These are phyloP conservation scores for Acanthamoeba healyi DNA, from an alignment of 208 protist genomes.

Conservation along the genomic window DNA sequence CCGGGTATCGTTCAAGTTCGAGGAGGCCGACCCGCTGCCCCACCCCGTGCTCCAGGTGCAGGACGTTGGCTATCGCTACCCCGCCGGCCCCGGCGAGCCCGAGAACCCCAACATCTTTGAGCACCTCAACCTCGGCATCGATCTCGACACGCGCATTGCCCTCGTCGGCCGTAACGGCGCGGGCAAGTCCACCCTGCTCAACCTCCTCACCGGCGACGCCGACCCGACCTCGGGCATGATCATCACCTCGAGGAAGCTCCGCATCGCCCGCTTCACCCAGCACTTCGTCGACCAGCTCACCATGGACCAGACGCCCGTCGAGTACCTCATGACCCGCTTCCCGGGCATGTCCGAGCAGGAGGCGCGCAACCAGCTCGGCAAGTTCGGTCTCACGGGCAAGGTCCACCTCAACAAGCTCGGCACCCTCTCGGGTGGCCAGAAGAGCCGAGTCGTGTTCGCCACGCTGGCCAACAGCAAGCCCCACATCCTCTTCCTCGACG, in stretches of 20 bases:
- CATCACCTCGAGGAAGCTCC: slow-evolving; percentile 87
- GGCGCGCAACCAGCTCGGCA: slow-evolving; percentile 95
- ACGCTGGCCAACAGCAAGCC: slow-evolving; percentile 95
- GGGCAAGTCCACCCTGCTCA: slow-evolving; percentile 97
- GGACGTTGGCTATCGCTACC: slow-evolving; percentile 93
- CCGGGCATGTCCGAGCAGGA: slow-evolving; percentile 87
- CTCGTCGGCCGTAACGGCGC: slow-evolving; percentile 98
- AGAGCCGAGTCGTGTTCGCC: slow-evolving; percentile 97
- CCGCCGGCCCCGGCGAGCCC: slow-evolving; percentile 28
- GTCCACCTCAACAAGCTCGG: slow-evolving; percentile 72
- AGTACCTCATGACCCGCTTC: slow-evolving; percentile 96
- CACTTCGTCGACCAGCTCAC: slow-evolving; percentile 98
- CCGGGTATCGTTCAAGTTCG: slow-evolving; percentile 81
- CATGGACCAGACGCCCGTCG: slow-evolving; percentile 94
- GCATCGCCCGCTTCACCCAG: slow-evolving; percentile 97
- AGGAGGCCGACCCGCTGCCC: slow-evolving; percentile 83
- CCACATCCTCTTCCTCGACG: slow-evolving; percentile 98
- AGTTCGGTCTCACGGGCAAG: slow-evolving; percentile 94
- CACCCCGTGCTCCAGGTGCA: slow-evolving; percentile 96
- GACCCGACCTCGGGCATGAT: slow-evolving; percentile 87
- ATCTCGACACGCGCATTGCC: slow-evolving; percentile 96
- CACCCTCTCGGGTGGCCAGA: slow-evolving; percentile 94
- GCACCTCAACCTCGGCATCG: slow-evolving; percentile 93
- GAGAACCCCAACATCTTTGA: slow-evolving; percentile 75
- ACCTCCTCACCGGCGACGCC: slow-evolving; percentile 93